Evolutionary conservation across 345 rosid species (phyloP).

Genomic region (Aegle marmelos): DNA sequence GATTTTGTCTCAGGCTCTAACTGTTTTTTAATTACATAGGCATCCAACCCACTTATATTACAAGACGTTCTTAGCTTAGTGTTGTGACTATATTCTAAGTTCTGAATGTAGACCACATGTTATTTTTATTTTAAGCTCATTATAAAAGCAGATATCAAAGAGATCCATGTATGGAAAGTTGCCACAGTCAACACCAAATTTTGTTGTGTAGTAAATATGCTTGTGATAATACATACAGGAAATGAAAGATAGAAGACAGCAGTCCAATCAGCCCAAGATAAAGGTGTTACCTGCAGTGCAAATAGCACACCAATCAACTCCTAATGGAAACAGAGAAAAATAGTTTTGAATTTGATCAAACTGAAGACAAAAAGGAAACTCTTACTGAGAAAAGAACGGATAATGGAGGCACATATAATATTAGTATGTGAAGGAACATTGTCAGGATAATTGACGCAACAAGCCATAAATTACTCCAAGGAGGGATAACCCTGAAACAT

Average conservation of each 20-base stretch:
- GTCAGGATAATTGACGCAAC: constrained; percentile 88
- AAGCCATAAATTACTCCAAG: constrained; percentile 99
- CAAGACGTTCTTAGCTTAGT: background rate
- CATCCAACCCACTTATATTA: constrained; percentile 1
- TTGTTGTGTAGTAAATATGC: background rate
- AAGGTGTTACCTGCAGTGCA: constrained; percentile 73
- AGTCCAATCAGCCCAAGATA: constrained; percentile 94
- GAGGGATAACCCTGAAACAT: constrained; percentile 75
- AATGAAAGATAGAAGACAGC: constrained; percentile 86
- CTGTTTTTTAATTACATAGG: background rate
- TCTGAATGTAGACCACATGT: background rate
- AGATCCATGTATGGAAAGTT: background rate
- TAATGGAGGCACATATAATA: constrained; percentile 78
- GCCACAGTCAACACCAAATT: background rate
- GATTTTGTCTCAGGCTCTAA: background rate
- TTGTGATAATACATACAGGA: constrained; percentile 54
- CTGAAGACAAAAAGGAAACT: constrained; percentile 12
- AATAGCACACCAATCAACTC: constrained; percentile 21
- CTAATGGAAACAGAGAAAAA: constrained; percentile 1
- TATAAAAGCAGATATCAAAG: background rate
- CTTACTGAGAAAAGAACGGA: constrained; percentile 97
- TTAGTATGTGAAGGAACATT: constrained; percentile 82
- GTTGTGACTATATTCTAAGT: background rate
- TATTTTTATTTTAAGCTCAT: background rate
- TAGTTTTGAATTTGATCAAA: background rate